phyloP scores from a whole-genome alignment of 2,329 filamentous ascomycete species.

The Alternaria triticina region DNA sequence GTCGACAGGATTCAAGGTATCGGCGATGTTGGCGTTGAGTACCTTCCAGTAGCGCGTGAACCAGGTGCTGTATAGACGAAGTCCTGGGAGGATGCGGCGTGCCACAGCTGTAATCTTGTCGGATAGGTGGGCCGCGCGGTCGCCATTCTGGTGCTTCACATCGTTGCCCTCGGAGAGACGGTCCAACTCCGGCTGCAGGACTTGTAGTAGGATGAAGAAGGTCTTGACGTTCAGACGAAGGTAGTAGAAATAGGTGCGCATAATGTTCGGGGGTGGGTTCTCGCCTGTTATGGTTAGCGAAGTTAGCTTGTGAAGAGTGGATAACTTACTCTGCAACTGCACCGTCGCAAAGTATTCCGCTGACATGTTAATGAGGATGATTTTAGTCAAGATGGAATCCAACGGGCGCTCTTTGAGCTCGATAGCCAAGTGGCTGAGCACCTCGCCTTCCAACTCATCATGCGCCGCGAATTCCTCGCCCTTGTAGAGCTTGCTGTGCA shows the following conservation, averaged over 20 bases:
- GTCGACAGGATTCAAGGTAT: conserved; percentile 62
- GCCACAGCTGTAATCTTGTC: conserved; percentile 64
- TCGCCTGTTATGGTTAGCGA: conserved; percentile 26
- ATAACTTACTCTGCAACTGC: conserved; percentile 61
- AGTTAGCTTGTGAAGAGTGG: conserved; percentile 10
- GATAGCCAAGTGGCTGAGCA: conserved; percentile 77
- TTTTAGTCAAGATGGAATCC: conserved; percentile 73
- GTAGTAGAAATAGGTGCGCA: conserved; percentile 64
- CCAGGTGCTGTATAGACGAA: conserved; percentile 74
- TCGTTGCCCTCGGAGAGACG: conserved; percentile 57
- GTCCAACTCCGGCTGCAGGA: conserved; percentile 73
- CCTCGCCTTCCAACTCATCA: conserved; percentile 82
- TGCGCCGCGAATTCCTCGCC: conserved; percentile 77
- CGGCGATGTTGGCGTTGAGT: conserved; percentile 61
- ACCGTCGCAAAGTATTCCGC: conserved; percentile 76
- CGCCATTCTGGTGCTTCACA: conserved; percentile 51
- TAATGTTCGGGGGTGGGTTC: conserved; percentile 43
- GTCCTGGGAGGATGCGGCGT: conserved; percentile 66
- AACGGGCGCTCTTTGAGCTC: conserved; percentile 73
- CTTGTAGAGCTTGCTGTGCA: conserved; percentile 84
- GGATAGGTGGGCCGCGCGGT: conserved; percentile 44
- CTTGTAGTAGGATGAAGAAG: conserved; percentile 73
- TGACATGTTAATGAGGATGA: conserved; percentile 84
- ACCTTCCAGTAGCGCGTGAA: conserved; percentile 62
- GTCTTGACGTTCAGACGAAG: conserved; percentile 80